Conservation (phyloP, 1,139 yeast species). For the Meyerozyma guilliermondii region DNA sequence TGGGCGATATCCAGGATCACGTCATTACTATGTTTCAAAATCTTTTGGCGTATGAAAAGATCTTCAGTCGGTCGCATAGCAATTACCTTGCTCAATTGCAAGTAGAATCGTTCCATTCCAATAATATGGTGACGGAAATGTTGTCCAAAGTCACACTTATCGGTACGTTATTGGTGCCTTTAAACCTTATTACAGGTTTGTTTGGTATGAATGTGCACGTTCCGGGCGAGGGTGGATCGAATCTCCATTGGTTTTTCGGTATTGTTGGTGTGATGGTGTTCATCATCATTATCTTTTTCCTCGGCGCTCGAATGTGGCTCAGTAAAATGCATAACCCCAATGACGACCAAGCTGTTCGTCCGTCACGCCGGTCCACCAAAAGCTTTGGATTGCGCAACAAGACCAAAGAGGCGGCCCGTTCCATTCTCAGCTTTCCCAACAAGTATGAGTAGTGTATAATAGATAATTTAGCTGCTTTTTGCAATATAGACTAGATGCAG, state of each 20-base stretch:
- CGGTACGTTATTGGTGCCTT: slow-evolving; percentile 87
- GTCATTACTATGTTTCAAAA: slow-evolving; percentile 94
- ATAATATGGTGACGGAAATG: slow-evolving; percentile 79
- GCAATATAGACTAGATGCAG: neutral
- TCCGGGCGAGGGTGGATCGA: slow-evolving; percentile 58
- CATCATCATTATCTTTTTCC: slow-evolving; percentile 25
- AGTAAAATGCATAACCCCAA: slow-evolving; percentile 12
- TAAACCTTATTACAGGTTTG: slow-evolving; percentile 84
- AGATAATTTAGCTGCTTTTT: neutral
- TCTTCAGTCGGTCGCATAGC: slow-evolving; percentile 85
- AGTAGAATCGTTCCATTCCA: slow-evolving; percentile 83
- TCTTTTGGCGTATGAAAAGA: slow-evolving; percentile 83
- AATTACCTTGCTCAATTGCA: slow-evolving; percentile 92
- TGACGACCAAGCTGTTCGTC: slow-evolving; percentile 9
- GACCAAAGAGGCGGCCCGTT: slow-evolving; percentile 29
- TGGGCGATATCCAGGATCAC: slow-evolving; percentile 98
- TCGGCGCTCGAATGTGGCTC: slow-evolving; percentile 35
- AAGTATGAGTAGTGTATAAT: slow-evolving; percentile 20
- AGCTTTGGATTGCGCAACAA: slow-evolving; percentile 40
- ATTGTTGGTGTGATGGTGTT: slow-evolving; percentile 33
- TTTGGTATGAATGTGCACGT: slow-evolving; percentile 95
- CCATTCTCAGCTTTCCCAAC: slow-evolving; percentile 39
- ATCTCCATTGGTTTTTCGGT: slow-evolving; percentile 37
- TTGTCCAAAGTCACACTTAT: slow-evolving; percentile 83
- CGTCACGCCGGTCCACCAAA: slow-evolving; percentile 34